Base-by-base conservation (phyloP, 768 basidiomycete genomes). In the Phylloporus sp. region DNA sequence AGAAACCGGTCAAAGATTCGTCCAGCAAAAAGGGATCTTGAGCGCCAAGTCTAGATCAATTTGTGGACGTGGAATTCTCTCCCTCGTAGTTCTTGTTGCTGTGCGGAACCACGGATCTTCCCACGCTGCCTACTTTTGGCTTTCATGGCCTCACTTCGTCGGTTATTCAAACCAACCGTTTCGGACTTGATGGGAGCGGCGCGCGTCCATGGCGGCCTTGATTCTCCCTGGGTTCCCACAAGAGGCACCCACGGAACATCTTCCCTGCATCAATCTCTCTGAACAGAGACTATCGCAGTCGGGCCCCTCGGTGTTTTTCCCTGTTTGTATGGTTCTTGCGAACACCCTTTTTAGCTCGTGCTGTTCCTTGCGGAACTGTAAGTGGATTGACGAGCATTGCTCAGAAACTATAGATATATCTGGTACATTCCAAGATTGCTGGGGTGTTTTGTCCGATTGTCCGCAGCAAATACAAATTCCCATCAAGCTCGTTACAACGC, bases 11-110 rank as follows among this genome's bases (percentile, higher is more conserved):
- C 28, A 31, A 50, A 49, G 38, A 26, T 21, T 48, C 18, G 21
- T 24, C 42, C 11, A 34, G 45, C 49, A 44, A 18, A 44, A 52
- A 47, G 46, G 46, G 47, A 57, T 58, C 55, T 65, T 33, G 43
- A 37, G 53, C 50, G 49, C 44, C 22, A 43, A 32, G 35, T n/a
- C n/a, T n/a, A 37, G 27, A 26, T 44, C 33, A 34, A 26, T 38
- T 18, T 32, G 44, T 46, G 36, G 36, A 40, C 34, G 38, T 38
- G 37, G 52, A 53, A 42, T 29, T 15, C 21, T 56, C 46, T 32
- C 15, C 26, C 24, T 38, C 17, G n/a, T 11, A 41, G 26, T 17
- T 18, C 42, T 31, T 26, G n/a, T n/a, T n/a, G n/a, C 20, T 23
- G 37, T 20, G 9, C 36, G 9, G 29, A 20, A 33, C 23, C 33